phyloP scores from a whole-genome alignment of 2,329 filamentous ascomycete genomes.

The Lachnellula suecica region DNA sequence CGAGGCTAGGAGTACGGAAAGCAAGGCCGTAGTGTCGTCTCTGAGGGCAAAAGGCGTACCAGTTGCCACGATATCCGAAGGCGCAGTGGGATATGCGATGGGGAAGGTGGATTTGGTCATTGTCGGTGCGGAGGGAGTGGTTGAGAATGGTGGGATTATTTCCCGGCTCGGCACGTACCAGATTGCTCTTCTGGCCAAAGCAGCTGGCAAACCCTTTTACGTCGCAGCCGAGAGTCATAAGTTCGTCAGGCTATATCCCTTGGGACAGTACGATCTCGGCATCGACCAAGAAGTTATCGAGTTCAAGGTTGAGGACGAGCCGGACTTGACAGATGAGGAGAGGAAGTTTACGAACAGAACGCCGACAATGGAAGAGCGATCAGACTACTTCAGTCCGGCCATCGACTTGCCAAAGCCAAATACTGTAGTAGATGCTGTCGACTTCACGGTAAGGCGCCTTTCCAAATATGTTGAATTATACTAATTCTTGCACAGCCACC shows the following conservation, averaged over 20 bases:
- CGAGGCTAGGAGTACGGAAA: constrained; percentile 57
- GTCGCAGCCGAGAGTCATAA: constrained; percentile 96
- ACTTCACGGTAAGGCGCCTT: constrained; percentile 60
- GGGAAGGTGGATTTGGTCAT: constrained; percentile 68
- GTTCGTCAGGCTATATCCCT: constrained; percentile 83
- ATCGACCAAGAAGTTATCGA: constrained; percentile 77
- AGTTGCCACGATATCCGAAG: constrained; percentile 77
- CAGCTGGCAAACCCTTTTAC: constrained; percentile 70
- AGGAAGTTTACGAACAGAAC: constrained; percentile 21
- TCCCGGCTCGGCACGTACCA: constrained; percentile 84
- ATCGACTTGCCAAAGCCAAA: constrained; percentile 23
- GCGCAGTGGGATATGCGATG: constrained; percentile 77
- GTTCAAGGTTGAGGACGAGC: constrained; percentile 60
- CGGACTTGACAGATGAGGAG: constrained; percentile 38
- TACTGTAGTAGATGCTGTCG: constrained; percentile 53
- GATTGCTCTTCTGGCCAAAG: constrained; percentile 77
- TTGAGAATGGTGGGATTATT: constrained; percentile 91
- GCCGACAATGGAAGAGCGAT: constrained; percentile 20
- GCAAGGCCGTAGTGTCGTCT: constrained; percentile 66
- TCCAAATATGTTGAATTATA: background rate
- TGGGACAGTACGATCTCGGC: constrained; percentile 78
- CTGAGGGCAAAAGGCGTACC: constrained; percentile 74
- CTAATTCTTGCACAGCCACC: constrained; percentile 52
- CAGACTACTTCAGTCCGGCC: constrained; percentile 24
- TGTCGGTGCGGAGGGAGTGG: constrained; percentile 79